Percentiles rank a stretch among this genome's conserved stretches.
These are phyloP conservation scores for Kurtzmaniella quercitrusa DNA, from an alignment of 1,139 yeast genomes.

Conservation along the genomic window DNA sequence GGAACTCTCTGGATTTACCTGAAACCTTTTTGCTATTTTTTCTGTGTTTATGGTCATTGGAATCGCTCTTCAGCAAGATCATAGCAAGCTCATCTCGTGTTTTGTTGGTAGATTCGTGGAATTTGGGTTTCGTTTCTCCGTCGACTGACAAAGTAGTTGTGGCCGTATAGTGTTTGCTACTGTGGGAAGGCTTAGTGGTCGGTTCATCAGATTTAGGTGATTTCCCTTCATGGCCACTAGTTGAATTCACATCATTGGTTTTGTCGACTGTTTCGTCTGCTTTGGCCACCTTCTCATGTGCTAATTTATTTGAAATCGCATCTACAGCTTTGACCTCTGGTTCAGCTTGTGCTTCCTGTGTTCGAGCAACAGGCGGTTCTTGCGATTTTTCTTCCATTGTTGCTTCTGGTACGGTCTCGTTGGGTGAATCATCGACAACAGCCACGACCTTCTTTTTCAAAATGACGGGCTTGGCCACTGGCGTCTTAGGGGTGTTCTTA, in stretches of 20 bases:
- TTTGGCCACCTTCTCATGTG: no score
- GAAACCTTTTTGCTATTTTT: neutral
- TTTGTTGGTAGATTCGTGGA: slow-evolving; percentile 5
- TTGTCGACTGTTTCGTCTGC: no score
- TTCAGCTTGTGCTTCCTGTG: no score
- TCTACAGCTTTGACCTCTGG: no score
- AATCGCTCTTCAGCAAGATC: slow-evolving; percentile 4
- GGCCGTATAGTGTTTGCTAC: no score
- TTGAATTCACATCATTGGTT: no score
- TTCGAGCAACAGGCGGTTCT: no score
- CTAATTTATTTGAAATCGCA: no score
- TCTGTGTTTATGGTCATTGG: neutral
- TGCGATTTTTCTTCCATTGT: neutral
- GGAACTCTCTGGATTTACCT: neutral
- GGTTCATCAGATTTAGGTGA: no score
- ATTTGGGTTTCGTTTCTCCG: neutral
- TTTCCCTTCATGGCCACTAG: no score
- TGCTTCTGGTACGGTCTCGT: neutral
- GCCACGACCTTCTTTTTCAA: slow-evolving; percentile 30
- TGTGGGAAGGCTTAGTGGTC: no score
- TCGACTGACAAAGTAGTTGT: no score
- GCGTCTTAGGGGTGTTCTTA: slow-evolving; percentile 23
- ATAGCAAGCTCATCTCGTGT: slow-evolving; percentile 7
- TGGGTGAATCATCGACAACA: neutral
- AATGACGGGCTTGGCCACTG: slow-evolving; percentile 30